Percentiles rank a stretch among this genome's conserved stretches.
Conservation (phyloP, 108 stramenopile species). For the Skeletonema potamos region DNA sequence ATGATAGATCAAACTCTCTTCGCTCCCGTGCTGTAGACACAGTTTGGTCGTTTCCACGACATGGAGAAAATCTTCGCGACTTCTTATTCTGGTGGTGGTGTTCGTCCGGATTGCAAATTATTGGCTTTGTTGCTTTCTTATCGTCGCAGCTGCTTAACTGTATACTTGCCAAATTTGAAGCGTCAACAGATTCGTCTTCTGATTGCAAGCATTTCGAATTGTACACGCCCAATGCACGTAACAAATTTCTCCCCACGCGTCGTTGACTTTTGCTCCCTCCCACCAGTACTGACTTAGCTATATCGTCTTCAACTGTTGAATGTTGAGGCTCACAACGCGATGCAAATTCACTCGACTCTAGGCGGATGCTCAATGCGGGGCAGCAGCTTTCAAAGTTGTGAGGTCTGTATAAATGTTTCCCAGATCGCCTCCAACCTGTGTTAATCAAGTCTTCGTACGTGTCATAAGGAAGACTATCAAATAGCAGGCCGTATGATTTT, state of each 20-base stretch:
- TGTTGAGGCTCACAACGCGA: not conserved
- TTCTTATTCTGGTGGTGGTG: not conserved
- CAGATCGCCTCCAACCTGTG: conserved; percentile 85
- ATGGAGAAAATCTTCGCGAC: not conserved
- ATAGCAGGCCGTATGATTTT: conserved; percentile 70
- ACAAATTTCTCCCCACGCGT: conserved; percentile 50
- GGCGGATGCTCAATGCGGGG: conserved; percentile 75
- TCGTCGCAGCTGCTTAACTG: not conserved
- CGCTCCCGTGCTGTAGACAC: not conserved
- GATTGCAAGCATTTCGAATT: conserved; percentile 21
- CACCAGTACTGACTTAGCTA: conserved; percentile 13
- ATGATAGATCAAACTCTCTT: not conserved
- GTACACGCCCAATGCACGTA: conserved; percentile 32
- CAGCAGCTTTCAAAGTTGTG: conserved; percentile 82
- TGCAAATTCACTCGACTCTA: conserved; percentile 58
- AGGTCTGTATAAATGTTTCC: conserved; percentile 79
- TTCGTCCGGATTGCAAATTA: not conserved
- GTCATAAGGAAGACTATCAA: conserved; percentile 49
- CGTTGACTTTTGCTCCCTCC: conserved; percentile 67
- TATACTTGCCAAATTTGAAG: conserved; percentile 5
- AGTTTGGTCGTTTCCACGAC: not conserved
- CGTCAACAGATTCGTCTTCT: not conserved
- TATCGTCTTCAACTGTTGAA: not conserved
- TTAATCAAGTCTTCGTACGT: conserved; percentile 66
- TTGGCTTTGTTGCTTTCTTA: conserved; percentile 2